Evolutionary conservation across 805 yeast genomes (phyloP).

Genomic region (Komagataella mondaviorum): DNA sequence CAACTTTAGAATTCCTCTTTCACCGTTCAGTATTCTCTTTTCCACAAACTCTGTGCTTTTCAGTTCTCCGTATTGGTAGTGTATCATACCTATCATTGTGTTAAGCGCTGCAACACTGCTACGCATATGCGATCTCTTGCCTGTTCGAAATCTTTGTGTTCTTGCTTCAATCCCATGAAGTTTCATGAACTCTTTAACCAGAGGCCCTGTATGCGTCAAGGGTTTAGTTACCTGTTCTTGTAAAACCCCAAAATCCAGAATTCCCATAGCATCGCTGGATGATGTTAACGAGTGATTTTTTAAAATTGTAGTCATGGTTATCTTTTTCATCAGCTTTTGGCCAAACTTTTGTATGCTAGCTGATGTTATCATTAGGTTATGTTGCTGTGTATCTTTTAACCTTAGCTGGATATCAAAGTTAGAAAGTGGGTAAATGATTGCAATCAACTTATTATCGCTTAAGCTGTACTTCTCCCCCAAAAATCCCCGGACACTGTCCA

Average conservation of each 20-base stretch:
- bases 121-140: background rate
- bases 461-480: background rate
- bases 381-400: background rate
- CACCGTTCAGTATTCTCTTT: slow-evolving; percentile 12
- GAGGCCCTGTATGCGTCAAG: background rate
- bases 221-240: background rate
- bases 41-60: slow-evolving; percentile 10
- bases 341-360: background rate
- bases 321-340: background rate
- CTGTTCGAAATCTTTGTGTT: background rate
- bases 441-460: background rate
- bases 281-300: background rate
- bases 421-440: background rate
- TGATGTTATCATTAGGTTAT: background rate
- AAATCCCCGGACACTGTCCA: background rate
- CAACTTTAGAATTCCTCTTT: slow-evolving; percentile 1
- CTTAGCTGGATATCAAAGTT: background rate
- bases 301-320: background rate
- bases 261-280: background rate
- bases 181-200: background rate
- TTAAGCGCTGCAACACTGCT: slow-evolving; percentile 5
- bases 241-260: slow-evolving; percentile 1
- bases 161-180: background rate
- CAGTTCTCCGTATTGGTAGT: slow-evolving; percentile 10
- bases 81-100: slow-evolving; percentile 13